These are phyloP conservation scores for Botrytis hyacinthi DNA, from an alignment of 2,329 filamentous ascomycete genomes.

Conservation along the genomic window DNA sequence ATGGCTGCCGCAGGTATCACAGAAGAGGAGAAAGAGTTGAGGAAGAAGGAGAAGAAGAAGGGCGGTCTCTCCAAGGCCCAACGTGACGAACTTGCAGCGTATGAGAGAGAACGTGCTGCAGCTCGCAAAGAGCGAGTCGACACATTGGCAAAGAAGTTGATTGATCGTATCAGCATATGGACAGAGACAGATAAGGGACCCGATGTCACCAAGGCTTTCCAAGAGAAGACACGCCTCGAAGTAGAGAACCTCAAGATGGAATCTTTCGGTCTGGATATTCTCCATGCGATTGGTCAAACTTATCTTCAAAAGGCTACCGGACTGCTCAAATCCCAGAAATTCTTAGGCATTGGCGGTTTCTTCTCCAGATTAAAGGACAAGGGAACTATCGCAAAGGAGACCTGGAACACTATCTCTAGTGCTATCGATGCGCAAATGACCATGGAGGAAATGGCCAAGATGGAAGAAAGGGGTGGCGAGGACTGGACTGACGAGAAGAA, in stretches of 20 bases:
- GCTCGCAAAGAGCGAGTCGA: constrained; percentile 88
- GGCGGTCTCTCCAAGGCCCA: constrained; percentile 85
- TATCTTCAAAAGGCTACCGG: constrained; percentile 85
- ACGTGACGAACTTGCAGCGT: constrained; percentile 83
- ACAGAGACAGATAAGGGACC: constrained; percentile 90
- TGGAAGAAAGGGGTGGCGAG: constrained; percentile 91
- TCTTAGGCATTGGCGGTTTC: constrained; percentile 93
- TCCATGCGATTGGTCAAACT: constrained; percentile 89
- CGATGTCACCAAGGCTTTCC: constrained; percentile 85
- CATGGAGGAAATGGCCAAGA: constrained; percentile 97
- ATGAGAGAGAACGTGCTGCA: constrained; percentile 79
- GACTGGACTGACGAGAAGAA: constrained; percentile 99
- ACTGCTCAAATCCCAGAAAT: constrained; percentile 92
- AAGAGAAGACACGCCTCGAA: constrained; percentile 90
- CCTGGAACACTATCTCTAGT: constrained; percentile 95
- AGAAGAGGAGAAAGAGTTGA: constrained; percentile 71
- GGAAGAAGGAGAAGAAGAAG: constrained; percentile 87
- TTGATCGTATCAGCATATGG: constrained; percentile 90
- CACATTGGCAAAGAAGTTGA: constrained; percentile 77
- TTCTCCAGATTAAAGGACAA: constrained; percentile 94
- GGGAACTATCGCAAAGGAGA: constrained; percentile 94
- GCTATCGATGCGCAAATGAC: constrained; percentile 97
- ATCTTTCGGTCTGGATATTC: constrained; percentile 92
- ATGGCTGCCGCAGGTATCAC: constrained; percentile 63
- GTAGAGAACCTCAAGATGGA: constrained; percentile 99